Base-by-base conservation (phyloP, 1,284 basidiomycete species). In the Fomitopsis palustris region DNA sequence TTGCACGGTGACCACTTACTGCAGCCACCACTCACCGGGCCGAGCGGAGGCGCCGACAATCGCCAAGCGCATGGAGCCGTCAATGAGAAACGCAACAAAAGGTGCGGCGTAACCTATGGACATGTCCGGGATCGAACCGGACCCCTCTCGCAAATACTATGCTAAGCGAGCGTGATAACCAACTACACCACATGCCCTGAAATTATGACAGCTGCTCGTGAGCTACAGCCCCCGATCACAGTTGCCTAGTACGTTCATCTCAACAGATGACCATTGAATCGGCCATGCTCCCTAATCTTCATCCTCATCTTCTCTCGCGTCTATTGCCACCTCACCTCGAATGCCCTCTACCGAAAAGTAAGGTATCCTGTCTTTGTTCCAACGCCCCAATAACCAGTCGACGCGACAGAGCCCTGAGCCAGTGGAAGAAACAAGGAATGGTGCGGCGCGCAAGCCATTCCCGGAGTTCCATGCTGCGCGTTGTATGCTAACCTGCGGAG, bases 371-470 rank as follows among this genome's bases (percentile, higher is more conserved):
- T 82, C 84, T 47, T 78, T 81, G 55, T 83, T 75, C 81, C 85
- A 92, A 61, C 84, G 74, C 14, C 92, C 92, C 66, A 80, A 73
- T 19, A 95, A 65, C 67, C 84, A 84, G 68, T 97, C 95, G 4
- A 98, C 80, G 51, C 95, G 77, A 66, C 91, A 94, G 17, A 97
- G 72, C 1, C 95, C 95, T n/a, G 86, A 86, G 2, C 84, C 92
- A 4, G 88, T 92, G 0, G 86, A 89, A 23, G 86, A 88, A 4
- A 91, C 94, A 23, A 96, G 74, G 65, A 94, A 69, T 0, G 84
- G 82, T 1, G 88, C 85, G 1, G 81, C 77, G 1, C 74, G 83
- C 0, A 95, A 74, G 0, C 92, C 92, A 49, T 84, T 84, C 1
- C 81, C 85, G 39, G 78, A 81, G 68, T 96, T 90, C 95, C 95